A percentile compares a stretch with the other conserved stretches of the same genome.
Evolutionary conservation across 805 yeast genomes (phyloP).

Genomic region (Sugiyamaella marilandica): DNA sequence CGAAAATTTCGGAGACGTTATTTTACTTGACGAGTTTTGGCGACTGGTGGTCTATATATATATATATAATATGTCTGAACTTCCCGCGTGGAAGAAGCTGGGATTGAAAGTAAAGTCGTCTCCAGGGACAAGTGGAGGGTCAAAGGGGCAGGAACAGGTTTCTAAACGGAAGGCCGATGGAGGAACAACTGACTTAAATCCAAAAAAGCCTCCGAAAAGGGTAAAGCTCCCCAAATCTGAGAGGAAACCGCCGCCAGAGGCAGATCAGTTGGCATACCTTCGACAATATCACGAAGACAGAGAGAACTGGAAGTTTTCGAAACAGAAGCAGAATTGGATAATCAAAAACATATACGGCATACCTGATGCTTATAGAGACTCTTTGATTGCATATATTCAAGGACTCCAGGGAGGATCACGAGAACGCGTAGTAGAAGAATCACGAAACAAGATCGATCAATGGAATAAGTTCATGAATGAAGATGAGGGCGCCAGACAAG

Average conservation of each 20-base stretch:
- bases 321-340: slow-evolving; percentile 84
- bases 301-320: slow-evolving; percentile 75
- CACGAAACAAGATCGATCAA: slow-evolving; percentile 41
- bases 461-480: slow-evolving; percentile 50
- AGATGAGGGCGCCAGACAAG: slow-evolving; percentile 10
- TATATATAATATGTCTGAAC: slow-evolving; percentile 12
- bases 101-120: slow-evolving; percentile 58
- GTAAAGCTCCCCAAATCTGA: slow-evolving; percentile 63
- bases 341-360: slow-evolving; percentile 54
- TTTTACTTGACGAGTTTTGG: neutral
- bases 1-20: neutral
- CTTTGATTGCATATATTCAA: slow-evolving; percentile 47
- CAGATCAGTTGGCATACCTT: slow-evolving; percentile 66
- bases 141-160: slow-evolving; percentile 9
- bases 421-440: slow-evolving; percentile 48
- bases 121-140: slow-evolving; percentile 15
- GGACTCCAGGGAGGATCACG: slow-evolving; percentile 70
- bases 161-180: slow-evolving; percentile 26
- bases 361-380: slow-evolving; percentile 49
- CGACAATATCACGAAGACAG: slow-evolving; percentile 52
- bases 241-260: slow-evolving; percentile 66
- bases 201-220: slow-evolving; percentile 62
- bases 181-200: slow-evolving; percentile 4
- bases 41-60: neutral
- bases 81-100: slow-evolving; percentile 83